Conservation (phyloP, 2,329 filamentous ascomycete genomes). For the Fusarium ambrosium region DNA sequence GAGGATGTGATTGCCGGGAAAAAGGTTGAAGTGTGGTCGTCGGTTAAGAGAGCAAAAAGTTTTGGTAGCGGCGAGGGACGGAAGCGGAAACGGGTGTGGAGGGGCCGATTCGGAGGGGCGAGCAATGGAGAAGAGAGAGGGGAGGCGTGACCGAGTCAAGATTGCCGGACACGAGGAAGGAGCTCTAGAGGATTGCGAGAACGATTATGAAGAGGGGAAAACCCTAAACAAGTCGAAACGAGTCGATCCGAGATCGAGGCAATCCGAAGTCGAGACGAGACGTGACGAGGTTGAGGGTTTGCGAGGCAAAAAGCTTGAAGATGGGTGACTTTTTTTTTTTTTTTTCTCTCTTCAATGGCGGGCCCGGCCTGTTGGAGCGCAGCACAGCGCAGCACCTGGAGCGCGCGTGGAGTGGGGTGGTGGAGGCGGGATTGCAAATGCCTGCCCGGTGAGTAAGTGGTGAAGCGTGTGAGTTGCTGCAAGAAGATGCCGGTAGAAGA, state of each 20-base stretch:
- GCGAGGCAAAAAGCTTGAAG: slow-evolving; percentile 33
- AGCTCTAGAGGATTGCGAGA: slow-evolving; percentile 18
- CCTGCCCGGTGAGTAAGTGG: slow-evolving; percentile 28
- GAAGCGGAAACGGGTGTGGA: slow-evolving; percentile 47
- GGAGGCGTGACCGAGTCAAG: slow-evolving; percentile 26
- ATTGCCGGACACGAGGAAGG: slow-evolving; percentile 15
- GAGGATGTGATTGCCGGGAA: slow-evolving; percentile 25
- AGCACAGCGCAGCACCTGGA: slow-evolving; percentile 33
- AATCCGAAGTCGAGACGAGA: slow-evolving; percentile 24
- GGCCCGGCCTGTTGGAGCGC: slow-evolving; percentile 41
- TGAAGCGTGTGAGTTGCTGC: slow-evolving; percentile 16
- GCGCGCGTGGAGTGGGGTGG: slow-evolving; percentile 33
- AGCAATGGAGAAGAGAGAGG: slow-evolving; percentile 27
- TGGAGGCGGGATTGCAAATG: slow-evolving; percentile 45
- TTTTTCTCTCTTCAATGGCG: slow-evolving; percentile 37
- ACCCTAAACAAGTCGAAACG: slow-evolving; percentile 34
- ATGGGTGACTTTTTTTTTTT: slow-evolving; percentile 40
- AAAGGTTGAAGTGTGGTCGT: slow-evolving; percentile 22
- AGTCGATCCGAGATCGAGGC: slow-evolving; percentile 31
- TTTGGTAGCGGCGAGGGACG: slow-evolving; percentile 45
- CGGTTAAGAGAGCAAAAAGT: slow-evolving; percentile 40
- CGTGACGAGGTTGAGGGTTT: slow-evolving; percentile 36
- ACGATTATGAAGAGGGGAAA: slow-evolving; percentile 10
- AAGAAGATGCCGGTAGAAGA: slow-evolving; percentile 9
- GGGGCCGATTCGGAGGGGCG: slow-evolving; percentile 48